Evolutionary conservation across 2,329 filamentous ascomycete species (phyloP), one percentile per base, ranked within the genome.

Genomic region (Sporothrix euskadiensis): DNA sequence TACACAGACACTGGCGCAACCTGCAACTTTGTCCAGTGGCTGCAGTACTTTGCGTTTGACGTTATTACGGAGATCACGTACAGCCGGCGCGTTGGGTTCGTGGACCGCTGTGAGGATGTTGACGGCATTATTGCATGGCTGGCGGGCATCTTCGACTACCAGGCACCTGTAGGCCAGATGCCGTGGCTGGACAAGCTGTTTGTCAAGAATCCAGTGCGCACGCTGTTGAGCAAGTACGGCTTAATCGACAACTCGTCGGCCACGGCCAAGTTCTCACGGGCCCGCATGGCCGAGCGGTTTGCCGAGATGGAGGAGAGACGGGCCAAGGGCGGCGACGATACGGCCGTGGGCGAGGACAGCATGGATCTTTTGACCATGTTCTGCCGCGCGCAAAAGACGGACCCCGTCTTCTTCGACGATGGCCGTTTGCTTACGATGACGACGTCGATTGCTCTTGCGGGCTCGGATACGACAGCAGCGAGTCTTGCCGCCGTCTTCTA

Each of bases 21-120:
- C 19, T 75, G 87, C 3, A 80, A 88, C 74, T 75, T 85, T 56
- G 76, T 77, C 4, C 79, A 82, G 66, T 84, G 82, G 81, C 78
- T 86, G 39, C 84, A 86, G 74, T 85, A 80, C 74, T 86, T 83
- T 72, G 84, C 86, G 0, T 80, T 88, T 3, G 87, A 89, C 75
- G 84, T 88, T 54, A 86, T 89, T 73, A 85, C 83, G 41, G 81
- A 83, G 5, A 77, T 89, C 22, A 85, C 84, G 0, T 84, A 88
- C 41, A 86, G 85, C 44, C 78, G 82, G 54, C 78, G 82, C 4
- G 85, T 87, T 66, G 84, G 85, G 6, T 85, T 84, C 75, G 77
- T 87, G 6, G 80, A 82, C 8, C 75, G 79, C 16, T 83, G 87
- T 77, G 77, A 79, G 4, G 85, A 88, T 73, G 80, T 82, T 0